A percentile compares a stretch with the other conserved stretches of the same genome.
phyloP scores from a whole-genome alignment of 2,329 filamentous ascomycete genomes.

The Penicillium sp. region DNA sequence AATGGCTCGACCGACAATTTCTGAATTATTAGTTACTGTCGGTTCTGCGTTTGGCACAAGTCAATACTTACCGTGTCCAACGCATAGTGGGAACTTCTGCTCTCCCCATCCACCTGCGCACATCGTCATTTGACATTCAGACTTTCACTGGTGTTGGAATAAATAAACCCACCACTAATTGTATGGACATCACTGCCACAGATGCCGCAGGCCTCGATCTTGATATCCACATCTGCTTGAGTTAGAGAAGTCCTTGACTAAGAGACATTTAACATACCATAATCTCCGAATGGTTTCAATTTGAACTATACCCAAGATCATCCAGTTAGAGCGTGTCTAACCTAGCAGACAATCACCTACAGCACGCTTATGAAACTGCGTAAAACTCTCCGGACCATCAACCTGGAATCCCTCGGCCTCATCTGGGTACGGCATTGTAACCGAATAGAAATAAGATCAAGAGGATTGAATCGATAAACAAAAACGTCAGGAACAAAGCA shows the following conservation, averaged over 20 bases:
- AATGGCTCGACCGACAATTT: constrained; percentile 64
- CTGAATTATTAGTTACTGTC: too few relatives aligned
- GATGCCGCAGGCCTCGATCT: constrained; percentile 74
- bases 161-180: constrained; percentile 43
- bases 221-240: constrained; percentile 69
- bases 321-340: too few relatives aligned
- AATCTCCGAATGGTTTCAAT: constrained; percentile 78
- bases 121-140: constrained; percentile 1
- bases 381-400: constrained; percentile 62
- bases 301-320: constrained; percentile 52
- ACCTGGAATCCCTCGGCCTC: constrained; percentile 46
- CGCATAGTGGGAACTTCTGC: constrained; percentile 48
- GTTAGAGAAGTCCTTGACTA: neutral
- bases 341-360: constrained; percentile 31
- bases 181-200: constrained; percentile 69
- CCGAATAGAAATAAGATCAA: constrained; percentile 6
- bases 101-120: constrained; percentile 48
- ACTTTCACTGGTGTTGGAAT: neutral
- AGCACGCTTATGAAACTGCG: constrained; percentile 52
- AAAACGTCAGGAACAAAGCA: too few relatives aligned
- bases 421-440: constrained; percentile 43
- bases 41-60: too few relatives aligned
- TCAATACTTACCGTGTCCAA: constrained; percentile 47
- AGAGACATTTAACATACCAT: constrained; percentile 35
- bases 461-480: neutral